These are phyloP conservation scores for Ramularia endophylla DNA, from an alignment of 2,329 filamentous ascomycete species.

Conservation along the genomic window DNA sequence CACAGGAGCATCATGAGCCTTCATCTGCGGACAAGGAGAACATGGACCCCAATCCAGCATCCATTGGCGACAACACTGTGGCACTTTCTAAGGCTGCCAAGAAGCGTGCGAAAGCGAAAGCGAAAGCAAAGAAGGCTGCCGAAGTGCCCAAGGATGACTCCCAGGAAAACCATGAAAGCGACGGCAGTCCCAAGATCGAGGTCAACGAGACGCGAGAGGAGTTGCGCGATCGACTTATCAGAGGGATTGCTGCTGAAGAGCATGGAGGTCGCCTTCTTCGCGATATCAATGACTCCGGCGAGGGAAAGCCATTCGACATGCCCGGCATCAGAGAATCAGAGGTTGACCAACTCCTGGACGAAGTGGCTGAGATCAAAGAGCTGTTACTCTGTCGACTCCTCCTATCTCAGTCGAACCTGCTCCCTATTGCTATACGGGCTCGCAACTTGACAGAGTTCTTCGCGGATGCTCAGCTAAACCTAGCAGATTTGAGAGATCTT, in stretches of 20 bases:
- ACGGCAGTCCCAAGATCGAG: slow-evolving; percentile 30
- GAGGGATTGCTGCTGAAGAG: slow-evolving; percentile 22
- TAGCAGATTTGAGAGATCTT: slow-evolving; percentile 41
- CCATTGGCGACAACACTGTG: too few relatives aligned
- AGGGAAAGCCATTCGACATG: slow-evolving; percentile 17
- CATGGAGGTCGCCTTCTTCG: neutral
- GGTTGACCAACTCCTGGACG: slow-evolving; percentile 37
- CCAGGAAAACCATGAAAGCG: slow-evolving; percentile 18
- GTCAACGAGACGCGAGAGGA: slow-evolving; percentile 39
- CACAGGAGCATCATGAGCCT: slow-evolving; percentile 29
- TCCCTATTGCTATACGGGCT: slow-evolving; percentile 41
- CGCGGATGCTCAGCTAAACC: slow-evolving; percentile 36
- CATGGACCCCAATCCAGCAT: too few relatives aligned
- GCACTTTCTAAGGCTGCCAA: slow-evolving; percentile 8
- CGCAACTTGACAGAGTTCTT: slow-evolving; percentile 44
- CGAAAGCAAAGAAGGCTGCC: slow-evolving; percentile 11
- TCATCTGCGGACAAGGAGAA: slow-evolving; percentile 4
- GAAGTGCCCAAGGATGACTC: slow-evolving; percentile 13
- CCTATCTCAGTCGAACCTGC: slow-evolving; percentile 40
- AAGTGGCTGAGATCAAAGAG: slow-evolving; percentile 46
- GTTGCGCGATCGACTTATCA: slow-evolving; percentile 36
- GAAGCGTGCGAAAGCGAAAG: slow-evolving; percentile 18
- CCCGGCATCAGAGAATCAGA: slow-evolving; percentile 39
- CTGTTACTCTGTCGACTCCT: slow-evolving; percentile 46
- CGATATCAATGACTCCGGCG: slow-evolving; percentile 1